Conservation (phyloP, 2,329 filamentous ascomycete species). For the Pseudogymnoascus sp. region DNA sequence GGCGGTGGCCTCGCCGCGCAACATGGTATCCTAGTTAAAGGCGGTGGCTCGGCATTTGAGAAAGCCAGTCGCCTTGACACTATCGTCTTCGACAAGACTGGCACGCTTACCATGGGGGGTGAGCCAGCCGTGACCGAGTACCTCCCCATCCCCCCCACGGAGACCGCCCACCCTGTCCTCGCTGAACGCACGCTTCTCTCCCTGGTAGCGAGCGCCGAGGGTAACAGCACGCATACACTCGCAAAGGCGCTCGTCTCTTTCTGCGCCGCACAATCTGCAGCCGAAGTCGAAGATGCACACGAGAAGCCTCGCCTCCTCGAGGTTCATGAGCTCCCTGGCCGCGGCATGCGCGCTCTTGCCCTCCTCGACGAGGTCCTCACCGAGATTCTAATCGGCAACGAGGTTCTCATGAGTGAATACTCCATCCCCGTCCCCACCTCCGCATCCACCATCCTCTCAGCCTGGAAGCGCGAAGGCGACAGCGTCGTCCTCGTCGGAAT, state of each 20-base stretch:
- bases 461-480: conserved; percentile 56
- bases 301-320: conserved; percentile 24
- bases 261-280: conserved; percentile 34
- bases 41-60: conserved; percentile 52
- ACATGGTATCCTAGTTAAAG: conserved; percentile 49
- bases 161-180: background rate
- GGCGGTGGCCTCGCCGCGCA: conserved; percentile 49
- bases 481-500: conserved; percentile 53
- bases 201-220: conserved; percentile 44
- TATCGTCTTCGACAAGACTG: conserved; percentile 54
- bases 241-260: conserved; percentile 61
- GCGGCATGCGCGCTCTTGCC: conserved; percentile 56
- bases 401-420: conserved; percentile 53
- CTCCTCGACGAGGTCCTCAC: conserved; percentile 22
- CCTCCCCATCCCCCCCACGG: background rate
- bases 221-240: conserved; percentile 66
- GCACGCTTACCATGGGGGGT: conserved; percentile 51
- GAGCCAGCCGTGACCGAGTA: conserved; percentile 54
- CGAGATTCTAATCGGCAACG: conserved; percentile 62
- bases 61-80: conserved; percentile 46
- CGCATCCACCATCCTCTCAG: conserved; percentile 34
- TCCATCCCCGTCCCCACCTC: conserved; percentile 32
- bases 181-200: background rate
- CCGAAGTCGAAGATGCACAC: background rate
- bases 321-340: conserved; percentile 62